phyloP scores from a whole-genome alignment of 2,329 filamentous ascomycete genomes.

The Acarospora socialis region DNA sequence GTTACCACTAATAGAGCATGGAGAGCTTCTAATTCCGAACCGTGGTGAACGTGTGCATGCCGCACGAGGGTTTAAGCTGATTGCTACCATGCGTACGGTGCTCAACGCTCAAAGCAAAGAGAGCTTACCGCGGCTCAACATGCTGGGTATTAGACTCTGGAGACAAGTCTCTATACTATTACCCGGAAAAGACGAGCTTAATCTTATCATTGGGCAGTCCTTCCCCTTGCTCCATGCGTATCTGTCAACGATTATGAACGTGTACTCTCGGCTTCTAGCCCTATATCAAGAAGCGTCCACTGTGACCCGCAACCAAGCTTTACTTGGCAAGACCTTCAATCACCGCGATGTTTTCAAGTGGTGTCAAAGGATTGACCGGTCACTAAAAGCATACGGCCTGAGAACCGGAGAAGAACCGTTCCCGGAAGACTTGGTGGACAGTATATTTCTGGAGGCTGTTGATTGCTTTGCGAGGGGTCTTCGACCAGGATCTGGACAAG shows the following conservation, averaged over 20 bases:
- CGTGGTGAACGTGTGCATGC: slow-evolving; percentile 76
- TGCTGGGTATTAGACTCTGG: slow-evolving; percentile 83
- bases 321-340: slow-evolving; percentile 43
- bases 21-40: slow-evolving; percentile 80
- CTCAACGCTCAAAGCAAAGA: slow-evolving; percentile 50
- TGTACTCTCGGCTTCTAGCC: slow-evolving; percentile 34
- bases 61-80: slow-evolving; percentile 70
- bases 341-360: slow-evolving; percentile 81
- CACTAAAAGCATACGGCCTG: slow-evolving; percentile 47
- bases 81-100: slow-evolving; percentile 73
- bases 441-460: slow-evolving; percentile 84
- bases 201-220: slow-evolving; percentile 54
- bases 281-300: slow-evolving; percentile 23
- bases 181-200: slow-evolving; percentile 55
- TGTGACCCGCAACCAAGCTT: slow-evolving; percentile 26
- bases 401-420: slow-evolving; percentile 56
- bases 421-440: slow-evolving; percentile 56
- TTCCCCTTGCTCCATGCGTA: slow-evolving; percentile 54
- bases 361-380: slow-evolving; percentile 59
- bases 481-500: slow-evolving; percentile 48
- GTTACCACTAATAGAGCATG: slow-evolving; percentile 78
- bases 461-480: slow-evolving; percentile 84
- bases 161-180: slow-evolving; percentile 54
- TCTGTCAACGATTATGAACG: slow-evolving; percentile 40
- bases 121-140: slow-evolving; percentile 51